Conservation (phyloP, 805 yeast species). For the Diddensiella caesifluorescens region DNA sequence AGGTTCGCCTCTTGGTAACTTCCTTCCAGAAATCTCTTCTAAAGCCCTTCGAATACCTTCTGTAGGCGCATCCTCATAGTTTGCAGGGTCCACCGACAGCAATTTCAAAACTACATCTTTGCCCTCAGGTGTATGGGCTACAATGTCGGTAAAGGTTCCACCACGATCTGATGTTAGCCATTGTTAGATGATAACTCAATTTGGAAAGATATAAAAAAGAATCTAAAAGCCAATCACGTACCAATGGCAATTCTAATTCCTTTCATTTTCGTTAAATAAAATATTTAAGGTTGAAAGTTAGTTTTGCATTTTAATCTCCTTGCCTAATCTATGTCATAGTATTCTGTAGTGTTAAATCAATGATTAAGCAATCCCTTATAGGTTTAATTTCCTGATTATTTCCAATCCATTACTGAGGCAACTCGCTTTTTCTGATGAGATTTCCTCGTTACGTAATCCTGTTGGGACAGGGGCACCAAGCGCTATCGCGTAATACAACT, state of each 20-base stretch:
- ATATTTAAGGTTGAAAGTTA: too few relatives aligned
- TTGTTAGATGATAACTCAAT: not conserved
- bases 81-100: constrained; percentile 81
- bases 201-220: not conserved
- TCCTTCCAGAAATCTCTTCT: constrained; percentile 49
- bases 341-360: too few relatives aligned
- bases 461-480: too few relatives aligned
- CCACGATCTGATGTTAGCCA: constrained; percentile 45
- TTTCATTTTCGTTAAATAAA: not conserved
- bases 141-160: constrained; percentile 88
- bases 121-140: constrained; percentile 44
- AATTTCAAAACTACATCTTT: constrained; percentile 69
- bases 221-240: constrained; percentile 6
- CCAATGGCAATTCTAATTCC: constrained; percentile 24
- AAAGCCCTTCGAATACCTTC: constrained; percentile 83
- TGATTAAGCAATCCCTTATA: too few relatives aligned
- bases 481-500: too few relatives aligned
- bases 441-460: too few relatives aligned
- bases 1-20: constrained; percentile 55
- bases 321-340: too few relatives aligned
- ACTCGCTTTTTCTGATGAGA: too few relatives aligned
- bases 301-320: too few relatives aligned
- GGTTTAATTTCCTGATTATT: too few relatives aligned
- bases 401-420: too few relatives aligned
- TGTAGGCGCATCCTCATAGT: constrained; percentile 85